Evolutionary conservation across 805 yeast genomes (phyloP).

Genomic region (Kuraishia floccosa): DNA sequence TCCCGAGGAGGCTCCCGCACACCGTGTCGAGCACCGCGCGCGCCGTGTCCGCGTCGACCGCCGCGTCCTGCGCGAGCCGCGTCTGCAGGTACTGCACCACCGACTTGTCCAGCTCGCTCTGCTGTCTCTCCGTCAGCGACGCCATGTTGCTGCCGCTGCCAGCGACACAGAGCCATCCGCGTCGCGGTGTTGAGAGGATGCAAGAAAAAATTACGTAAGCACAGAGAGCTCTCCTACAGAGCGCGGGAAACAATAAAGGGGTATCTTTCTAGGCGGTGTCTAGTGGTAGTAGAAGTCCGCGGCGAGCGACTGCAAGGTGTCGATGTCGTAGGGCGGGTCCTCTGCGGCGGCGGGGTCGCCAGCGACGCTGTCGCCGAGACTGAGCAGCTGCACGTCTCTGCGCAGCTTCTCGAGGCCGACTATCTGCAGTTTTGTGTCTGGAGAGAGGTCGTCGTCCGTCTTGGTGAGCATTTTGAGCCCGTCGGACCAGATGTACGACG

Average conservation of each 20-base stretch:
- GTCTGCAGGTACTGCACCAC: slow-evolving; percentile 19
- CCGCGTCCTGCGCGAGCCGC: background rate
- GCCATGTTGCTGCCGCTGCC: too few species aligned
- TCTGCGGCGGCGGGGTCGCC: slow-evolving; percentile 10
- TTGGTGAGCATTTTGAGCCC: slow-evolving; percentile 49
- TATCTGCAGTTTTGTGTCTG: slow-evolving; percentile 31
- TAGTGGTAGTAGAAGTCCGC: slow-evolving; percentile 15
- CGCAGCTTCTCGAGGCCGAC: slow-evolving; percentile 31
- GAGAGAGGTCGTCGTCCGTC: slow-evolving; percentile 23
- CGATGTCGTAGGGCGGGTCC: slow-evolving; percentile 9
- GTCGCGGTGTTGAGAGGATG: too few species aligned
- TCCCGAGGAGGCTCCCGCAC: background rate
- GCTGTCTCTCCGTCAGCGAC: slow-evolving; percentile 19
- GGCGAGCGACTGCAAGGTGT: slow-evolving; percentile 11
- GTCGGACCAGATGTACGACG: slow-evolving; percentile 67
- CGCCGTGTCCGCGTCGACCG: too few species aligned
- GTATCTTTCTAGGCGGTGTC: too few species aligned
- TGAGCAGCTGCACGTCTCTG: slow-evolving; percentile 36
- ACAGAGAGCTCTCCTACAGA: too few species aligned
- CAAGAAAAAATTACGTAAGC: too few species aligned
- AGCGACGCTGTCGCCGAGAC: slow-evolving; percentile 22
- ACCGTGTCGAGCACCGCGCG: background rate
- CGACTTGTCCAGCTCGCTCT: slow-evolving; percentile 22
- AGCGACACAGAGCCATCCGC: too few species aligned
- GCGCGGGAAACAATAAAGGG: too few species aligned